Evolutionary conservation across 257 asterid species (phyloP), one percentile per base, ranked within the genome.

Genomic region (Solanum medicagineum): DNA sequence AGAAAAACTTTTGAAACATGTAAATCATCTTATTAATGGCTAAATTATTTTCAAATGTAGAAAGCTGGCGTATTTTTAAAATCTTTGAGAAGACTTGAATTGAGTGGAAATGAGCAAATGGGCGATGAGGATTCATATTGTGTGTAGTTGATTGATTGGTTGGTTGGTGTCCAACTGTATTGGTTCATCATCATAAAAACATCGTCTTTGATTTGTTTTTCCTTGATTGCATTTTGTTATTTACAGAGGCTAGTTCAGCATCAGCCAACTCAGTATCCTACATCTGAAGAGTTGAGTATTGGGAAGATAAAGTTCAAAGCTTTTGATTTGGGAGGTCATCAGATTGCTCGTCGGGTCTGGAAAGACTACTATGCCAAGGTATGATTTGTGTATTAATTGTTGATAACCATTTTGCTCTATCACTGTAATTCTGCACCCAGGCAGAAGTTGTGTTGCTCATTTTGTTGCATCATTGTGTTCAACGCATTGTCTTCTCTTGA

Each of bases 201-300:
- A 44, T 40, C 0, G 2, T 70, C 29, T 70, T 20, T 6, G 8
- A 10, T 22, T 62, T 66, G 47, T 32, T 66, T 2, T 32, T 66
- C 6, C 32, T 66, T 71, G 20, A 73, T 73, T 73, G 81, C 20
- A 14, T 13, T 42, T 70, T 6, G 16, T 19, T 40, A 19, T 54
- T 12, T 65, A 20, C 59, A 85, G 87, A 85, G 87, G 73, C 66
- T 85, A 53, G 87, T 85, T 47, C 87, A 85, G 79, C 87, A 85
- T 79, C 87, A 85, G 42, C 87, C 87, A 24, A 85, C 87, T 2
- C 87, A 85, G 66, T 82, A 85, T 77, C 87, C 47, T 81, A 70
- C 85, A 73, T 86, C 85, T 8, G 85, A 81, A 59, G 85, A 81
- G 85, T 45, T 81, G 74, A 81, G 85, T 81, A 81, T 81, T 45